phyloP scores from a whole-genome alignment of 139 green algal species.

The Chlamydomonas eustigma region DNA sequence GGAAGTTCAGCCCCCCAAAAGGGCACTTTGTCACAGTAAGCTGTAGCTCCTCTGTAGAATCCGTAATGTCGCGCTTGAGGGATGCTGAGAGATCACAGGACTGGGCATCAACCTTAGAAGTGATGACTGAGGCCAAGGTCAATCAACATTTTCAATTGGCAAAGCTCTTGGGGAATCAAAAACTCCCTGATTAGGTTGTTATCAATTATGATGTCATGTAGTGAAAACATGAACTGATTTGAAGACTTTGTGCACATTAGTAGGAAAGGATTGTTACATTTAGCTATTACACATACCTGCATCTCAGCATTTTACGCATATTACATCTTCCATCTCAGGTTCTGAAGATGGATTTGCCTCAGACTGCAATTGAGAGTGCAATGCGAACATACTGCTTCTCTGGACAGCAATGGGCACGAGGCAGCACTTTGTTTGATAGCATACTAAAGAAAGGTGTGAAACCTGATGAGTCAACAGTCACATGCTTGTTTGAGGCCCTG shows the following conservation, averaged over 20 bases:
- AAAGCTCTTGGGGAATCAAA: background rate
- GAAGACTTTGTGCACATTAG: background rate
- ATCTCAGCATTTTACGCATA: background rate
- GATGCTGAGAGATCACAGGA: background rate
- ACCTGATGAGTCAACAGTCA: background rate
- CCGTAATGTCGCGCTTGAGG: background rate
- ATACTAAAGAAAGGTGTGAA: background rate
- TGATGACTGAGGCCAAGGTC: conserved; percentile 4
- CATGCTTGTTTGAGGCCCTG: background rate
- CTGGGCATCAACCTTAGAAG: conserved; percentile 2
- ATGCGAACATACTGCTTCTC: background rate
- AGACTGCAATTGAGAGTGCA: background rate
- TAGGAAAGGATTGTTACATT: background rate
- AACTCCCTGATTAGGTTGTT: background rate
- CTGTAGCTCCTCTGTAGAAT: background rate
- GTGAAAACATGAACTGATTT: too few relatives aligned
- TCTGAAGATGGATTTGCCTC: background rate
- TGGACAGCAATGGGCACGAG: background rate
- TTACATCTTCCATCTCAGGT: background rate
- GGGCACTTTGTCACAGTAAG: background rate
- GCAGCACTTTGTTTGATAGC: background rate
- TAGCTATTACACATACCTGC: background rate
- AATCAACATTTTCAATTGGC: background rate
- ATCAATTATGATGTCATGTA: background rate
- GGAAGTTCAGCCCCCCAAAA: background rate